phyloP scores from a whole-genome alignment of 495 filamentous ascomycete genomes.

The Penicillium chermesinum region DNA sequence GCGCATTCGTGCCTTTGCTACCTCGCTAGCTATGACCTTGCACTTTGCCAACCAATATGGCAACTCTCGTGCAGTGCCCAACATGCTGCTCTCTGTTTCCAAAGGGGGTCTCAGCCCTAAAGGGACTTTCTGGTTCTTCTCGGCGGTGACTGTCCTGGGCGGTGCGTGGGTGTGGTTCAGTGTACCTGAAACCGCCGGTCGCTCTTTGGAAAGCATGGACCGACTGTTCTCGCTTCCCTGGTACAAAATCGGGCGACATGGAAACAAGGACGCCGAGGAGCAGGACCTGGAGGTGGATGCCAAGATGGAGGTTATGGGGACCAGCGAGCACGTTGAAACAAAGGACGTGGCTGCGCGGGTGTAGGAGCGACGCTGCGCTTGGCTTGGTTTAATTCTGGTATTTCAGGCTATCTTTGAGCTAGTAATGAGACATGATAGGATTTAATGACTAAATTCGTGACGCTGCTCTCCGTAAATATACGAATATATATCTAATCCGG shows the following conservation, averaged over 20 bases:
- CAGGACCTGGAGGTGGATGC: conserved; percentile 33
- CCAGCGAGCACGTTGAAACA: conserved; percentile 1
- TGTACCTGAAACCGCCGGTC: conserved; percentile 41
- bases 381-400: too few relatives aligned
- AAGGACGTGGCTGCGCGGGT: neutral
- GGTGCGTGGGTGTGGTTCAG: conserved; percentile 54
- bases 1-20: conserved; percentile 41
- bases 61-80: conserved; percentile 50
- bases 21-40: conserved; percentile 45
- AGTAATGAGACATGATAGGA: too few relatives aligned
- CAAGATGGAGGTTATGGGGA: conserved; percentile 20
- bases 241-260: conserved; percentile 58
- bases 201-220: conserved; percentile 54
- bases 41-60: conserved; percentile 74
- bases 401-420: too few relatives aligned
- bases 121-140: conserved; percentile 68
- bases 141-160: conserved; percentile 54
- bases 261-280: conserved; percentile 51
- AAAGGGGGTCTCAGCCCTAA: conserved; percentile 41
- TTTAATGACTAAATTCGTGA: too few relatives aligned
- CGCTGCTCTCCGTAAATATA: too few relatives aligned
- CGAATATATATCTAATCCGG: too few relatives aligned
- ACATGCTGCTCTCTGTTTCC: conserved; percentile 48
- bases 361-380: neutral
- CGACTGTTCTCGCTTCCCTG: conserved; percentile 61